Conservation (phyloP, 768 basidiomycete genomes). For the Pisolithus tinctorius region DNA sequence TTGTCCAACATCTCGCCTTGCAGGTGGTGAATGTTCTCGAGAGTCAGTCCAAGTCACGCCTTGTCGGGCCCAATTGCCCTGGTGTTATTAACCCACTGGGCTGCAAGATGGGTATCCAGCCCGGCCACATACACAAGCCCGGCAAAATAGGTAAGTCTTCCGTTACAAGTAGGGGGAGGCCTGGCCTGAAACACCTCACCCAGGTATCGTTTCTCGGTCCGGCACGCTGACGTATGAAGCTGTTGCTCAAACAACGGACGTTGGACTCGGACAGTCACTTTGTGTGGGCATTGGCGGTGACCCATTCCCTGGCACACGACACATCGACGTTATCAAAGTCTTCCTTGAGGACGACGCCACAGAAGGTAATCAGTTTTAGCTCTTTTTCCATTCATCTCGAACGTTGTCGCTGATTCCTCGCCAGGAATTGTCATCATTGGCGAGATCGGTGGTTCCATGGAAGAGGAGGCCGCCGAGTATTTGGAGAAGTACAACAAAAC, state of each 20-base stretch:
- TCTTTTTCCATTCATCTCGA: not conserved
- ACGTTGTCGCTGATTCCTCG: slow-evolving; percentile 4
- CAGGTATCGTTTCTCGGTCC: slow-evolving; percentile 91
- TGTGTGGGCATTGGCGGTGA: slow-evolving; percentile 98
- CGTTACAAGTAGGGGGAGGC: not conserved
- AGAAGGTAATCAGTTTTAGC: slow-evolving; percentile 55
- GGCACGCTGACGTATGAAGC: slow-evolving; percentile 98
- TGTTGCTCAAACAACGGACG: slow-evolving; percentile 93
- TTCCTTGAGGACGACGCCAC: slow-evolving; percentile 94
- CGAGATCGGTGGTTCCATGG: slow-evolving; percentile 98
- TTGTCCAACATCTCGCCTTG: not conserved
- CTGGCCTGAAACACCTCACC: not conserved
- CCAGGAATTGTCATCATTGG: slow-evolving; percentile 95
- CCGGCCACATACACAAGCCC: slow-evolving; percentile 94
- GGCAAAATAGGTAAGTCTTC: slow-evolving; percentile 78
- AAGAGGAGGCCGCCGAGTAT: slow-evolving; percentile 98
- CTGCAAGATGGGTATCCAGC: slow-evolving; percentile 99
- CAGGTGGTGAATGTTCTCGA: slow-evolving; percentile 92
- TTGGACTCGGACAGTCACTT: slow-evolving; percentile 92
- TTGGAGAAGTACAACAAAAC: slow-evolving; percentile 91
- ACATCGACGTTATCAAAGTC: slow-evolving; percentile 92
- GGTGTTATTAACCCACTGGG: slow-evolving; percentile 96
- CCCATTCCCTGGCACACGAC: slow-evolving; percentile 94
- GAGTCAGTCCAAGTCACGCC: slow-evolving; percentile 88
- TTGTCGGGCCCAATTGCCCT: slow-evolving; percentile 98